phyloP scores from a whole-genome alignment of 805 yeast species.

The Candida insectalens region DNA sequence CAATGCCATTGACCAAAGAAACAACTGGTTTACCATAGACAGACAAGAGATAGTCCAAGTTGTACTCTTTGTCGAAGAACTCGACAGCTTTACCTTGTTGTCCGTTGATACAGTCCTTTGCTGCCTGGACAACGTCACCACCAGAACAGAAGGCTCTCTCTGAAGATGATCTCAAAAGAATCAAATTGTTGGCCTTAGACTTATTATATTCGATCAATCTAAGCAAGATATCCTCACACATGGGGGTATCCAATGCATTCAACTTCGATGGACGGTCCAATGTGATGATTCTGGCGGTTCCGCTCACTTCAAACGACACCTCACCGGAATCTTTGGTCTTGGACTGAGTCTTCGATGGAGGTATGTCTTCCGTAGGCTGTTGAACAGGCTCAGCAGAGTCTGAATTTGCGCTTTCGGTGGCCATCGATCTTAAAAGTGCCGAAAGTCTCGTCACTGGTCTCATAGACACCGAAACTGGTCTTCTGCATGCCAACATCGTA shows the following conservation, averaged over 20 bases:
- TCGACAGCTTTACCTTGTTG: conserved; percentile 40
- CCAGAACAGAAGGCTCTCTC: conserved; percentile 87
- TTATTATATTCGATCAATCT: conserved; percentile 70
- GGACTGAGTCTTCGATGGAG: background rate
- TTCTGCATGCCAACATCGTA: background rate
- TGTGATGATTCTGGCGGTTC: conserved; percentile 62
- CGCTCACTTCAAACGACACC: conserved; percentile 53
- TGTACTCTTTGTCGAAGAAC: conserved; percentile 75
- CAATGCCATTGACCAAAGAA: conserved; percentile 82
- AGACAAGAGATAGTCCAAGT: conserved; percentile 67
- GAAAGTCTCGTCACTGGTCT: background rate
- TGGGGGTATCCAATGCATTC: conserved; percentile 71
- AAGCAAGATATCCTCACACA: conserved; percentile 66
- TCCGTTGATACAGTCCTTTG: conserved; percentile 42
- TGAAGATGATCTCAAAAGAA: conserved; percentile 58
- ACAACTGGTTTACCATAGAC: conserved; percentile 83
- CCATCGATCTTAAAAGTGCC: conserved; percentile 1
- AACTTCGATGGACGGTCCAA: conserved; percentile 76
- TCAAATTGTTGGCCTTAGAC: conserved; percentile 50
- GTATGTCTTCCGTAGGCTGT: background rate
- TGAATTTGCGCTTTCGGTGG: conserved; percentile 1
- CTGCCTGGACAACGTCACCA: conserved; percentile 86
- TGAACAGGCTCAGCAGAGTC: background rate
- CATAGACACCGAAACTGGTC: background rate
- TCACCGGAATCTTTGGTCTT: conserved; percentile 5